These are phyloP conservation scores for Sugiyamaella sp. DNA, from an alignment of 1,139 yeast species.

Conservation along the genomic window DNA sequence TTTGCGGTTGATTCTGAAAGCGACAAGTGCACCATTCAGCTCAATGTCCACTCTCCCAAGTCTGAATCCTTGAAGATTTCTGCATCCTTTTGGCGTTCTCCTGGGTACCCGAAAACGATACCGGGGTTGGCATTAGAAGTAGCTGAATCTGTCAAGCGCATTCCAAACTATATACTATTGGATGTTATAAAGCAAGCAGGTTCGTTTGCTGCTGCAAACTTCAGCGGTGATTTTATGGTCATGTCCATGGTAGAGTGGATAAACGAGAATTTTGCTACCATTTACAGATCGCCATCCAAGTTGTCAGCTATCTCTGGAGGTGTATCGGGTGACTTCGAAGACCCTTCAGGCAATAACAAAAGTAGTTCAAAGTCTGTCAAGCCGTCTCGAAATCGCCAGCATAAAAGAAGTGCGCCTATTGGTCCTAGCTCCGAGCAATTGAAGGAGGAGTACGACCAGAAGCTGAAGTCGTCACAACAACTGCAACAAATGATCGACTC, in stretches of 20 bases:
- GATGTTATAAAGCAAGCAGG: conserved; percentile 57
- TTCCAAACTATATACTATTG: conserved; percentile 76
- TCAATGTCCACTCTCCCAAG: not conserved
- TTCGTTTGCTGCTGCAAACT: conserved; percentile 44
- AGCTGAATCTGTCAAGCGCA: conserved; percentile 43
- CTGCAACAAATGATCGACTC: conserved; percentile 46
- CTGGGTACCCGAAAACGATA: conserved; percentile 37
- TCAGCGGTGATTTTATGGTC: conserved; percentile 71
- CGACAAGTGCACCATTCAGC: conserved; percentile 20
- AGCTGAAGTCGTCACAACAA: conserved; percentile 29
- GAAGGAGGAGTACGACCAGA: conserved; percentile 19
- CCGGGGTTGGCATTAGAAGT: conserved; percentile 41
- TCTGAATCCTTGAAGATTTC: not conserved
- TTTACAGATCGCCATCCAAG: conserved; percentile 76
- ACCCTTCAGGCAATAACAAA: not conserved
- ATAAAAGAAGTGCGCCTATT: not conserved
- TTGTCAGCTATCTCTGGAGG: conserved; percentile 49
- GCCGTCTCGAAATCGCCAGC: not conserved
- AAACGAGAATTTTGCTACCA: conserved; percentile 57
- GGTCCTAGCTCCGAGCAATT: conserved; percentile 23
- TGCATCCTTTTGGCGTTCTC: conserved; percentile 29
- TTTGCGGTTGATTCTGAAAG: conserved; percentile 19
- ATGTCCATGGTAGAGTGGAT: conserved; percentile 74
- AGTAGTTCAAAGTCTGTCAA: conserved; percentile 1
- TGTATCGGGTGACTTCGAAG: conserved; percentile 39